Conservation (phyloP, 257 asterid species). For the Penstemon barbatus region DNA sequence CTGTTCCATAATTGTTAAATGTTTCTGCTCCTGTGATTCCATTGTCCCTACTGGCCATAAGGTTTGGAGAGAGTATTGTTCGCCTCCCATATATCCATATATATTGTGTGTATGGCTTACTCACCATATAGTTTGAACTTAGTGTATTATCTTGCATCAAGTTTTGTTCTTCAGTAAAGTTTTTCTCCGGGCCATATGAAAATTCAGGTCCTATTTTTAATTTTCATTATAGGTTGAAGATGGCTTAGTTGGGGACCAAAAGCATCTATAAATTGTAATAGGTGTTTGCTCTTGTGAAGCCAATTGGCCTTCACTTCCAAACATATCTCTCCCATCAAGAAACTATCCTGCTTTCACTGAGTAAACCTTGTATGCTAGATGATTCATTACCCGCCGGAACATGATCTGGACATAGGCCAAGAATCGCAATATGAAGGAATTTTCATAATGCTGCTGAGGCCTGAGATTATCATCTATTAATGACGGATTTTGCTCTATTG, state of each 20-base stretch:
- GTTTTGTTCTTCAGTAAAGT: constrained; percentile 23
- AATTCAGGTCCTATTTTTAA: constrained; percentile 12
- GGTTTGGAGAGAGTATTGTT: constrained; percentile 6
- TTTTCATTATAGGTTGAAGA: constrained; percentile 20
- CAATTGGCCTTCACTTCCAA: not conserved
- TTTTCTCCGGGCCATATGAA: constrained; percentile 17
- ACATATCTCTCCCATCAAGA: constrained; percentile 1
- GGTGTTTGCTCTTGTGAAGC: constrained; percentile 28
- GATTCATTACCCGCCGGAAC: constrained; percentile 9
- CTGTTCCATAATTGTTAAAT: not conserved
- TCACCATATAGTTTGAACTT: constrained; percentile 15
- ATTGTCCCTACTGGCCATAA: constrained; percentile 6
- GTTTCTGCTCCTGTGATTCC: constrained; percentile 2
- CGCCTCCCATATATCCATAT: constrained; percentile 25
- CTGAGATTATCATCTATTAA: constrained; percentile 20
- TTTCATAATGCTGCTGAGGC: constrained; percentile 13
- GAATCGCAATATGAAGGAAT: constrained; percentile 3
- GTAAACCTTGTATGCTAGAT: constrained; percentile 20
- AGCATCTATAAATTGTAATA: constrained; percentile 20
- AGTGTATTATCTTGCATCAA: constrained; percentile 8
- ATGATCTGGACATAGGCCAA: constrained; percentile 21
- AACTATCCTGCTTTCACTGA: constrained; percentile 32
- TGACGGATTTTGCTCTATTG: constrained; percentile 18
- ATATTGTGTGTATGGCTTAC: constrained; percentile 19
- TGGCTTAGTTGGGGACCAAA: constrained; percentile 15